These are phyloP conservation scores for Fusarium cicatricum DNA, from an alignment of 2,329 filamentous ascomycete species.

Conservation along the genomic window DNA sequence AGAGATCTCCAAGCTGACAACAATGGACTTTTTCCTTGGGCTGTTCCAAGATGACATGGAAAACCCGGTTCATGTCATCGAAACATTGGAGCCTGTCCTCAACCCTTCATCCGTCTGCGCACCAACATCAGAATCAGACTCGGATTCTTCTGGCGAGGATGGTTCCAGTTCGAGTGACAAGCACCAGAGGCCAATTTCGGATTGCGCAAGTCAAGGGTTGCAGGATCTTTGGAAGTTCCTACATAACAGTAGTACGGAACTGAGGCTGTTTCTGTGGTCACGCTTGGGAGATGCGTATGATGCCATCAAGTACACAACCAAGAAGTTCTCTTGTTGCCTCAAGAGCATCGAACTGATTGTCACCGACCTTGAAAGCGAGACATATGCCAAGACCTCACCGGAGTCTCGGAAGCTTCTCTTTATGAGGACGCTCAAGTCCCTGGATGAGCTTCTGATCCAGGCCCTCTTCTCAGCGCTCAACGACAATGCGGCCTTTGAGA, in stretches of 20 bases:
- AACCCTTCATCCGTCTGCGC: constrained; percentile 71
- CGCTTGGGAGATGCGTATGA: constrained; percentile 90
- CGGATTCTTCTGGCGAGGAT: constrained; percentile 18
- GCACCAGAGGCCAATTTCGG: constrained; percentile 53
- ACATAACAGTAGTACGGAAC: constrained; percentile 78
- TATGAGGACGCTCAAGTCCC: constrained; percentile 77
- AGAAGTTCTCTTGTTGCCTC: constrained; percentile 86
- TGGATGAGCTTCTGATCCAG: constrained; percentile 79
- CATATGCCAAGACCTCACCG: constrained; percentile 66
- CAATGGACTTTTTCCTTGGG: constrained; percentile 93
- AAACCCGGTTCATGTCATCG: constrained; percentile 85
- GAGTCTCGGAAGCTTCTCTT: constrained; percentile 75
- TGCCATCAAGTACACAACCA: constrained; percentile 83
- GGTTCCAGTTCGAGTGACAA: constrained; percentile 23
- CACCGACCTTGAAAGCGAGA: constrained; percentile 66
- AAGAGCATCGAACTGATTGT: constrained; percentile 87
- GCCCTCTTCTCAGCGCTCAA: constrained; percentile 75
- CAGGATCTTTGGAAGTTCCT: constrained; percentile 88
- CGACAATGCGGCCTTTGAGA: constrained; percentile 77
- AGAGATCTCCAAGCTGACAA: constrained; percentile 90
- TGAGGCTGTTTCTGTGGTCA: constrained; percentile 89
- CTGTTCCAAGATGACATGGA: constrained; percentile 85
- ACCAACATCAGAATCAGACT: constrained; percentile 25
- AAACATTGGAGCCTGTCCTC: constrained; percentile 90
- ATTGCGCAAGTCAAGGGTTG: constrained; percentile 65